Conservation (phyloP, 495 filamentous ascomycete genomes). For the Schizothecium vesticola region DNA sequence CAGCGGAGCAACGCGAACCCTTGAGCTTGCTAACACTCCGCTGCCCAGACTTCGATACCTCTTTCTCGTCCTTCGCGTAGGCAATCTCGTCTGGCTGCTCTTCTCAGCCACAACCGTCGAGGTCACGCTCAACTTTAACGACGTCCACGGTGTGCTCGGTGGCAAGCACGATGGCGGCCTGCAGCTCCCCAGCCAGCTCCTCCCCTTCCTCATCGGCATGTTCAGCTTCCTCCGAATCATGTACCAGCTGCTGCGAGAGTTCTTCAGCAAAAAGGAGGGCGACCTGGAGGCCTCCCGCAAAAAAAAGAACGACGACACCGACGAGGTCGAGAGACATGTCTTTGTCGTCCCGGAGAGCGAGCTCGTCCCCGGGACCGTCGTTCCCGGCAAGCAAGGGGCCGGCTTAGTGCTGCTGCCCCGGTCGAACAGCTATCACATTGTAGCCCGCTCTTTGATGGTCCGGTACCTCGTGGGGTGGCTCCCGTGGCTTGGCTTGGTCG, state of each 20-base stretch:
- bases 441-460: slow-evolving; percentile 11
- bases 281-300: neutral
- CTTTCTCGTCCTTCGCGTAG: slow-evolving; percentile 18
- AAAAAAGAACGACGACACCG: neutral
- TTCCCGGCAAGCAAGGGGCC: neutral
- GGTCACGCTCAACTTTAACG: slow-evolving; percentile 25
- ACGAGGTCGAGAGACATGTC: slow-evolving; percentile 4
- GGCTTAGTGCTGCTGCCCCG: neutral
- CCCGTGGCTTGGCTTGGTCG: slow-evolving; percentile 27
- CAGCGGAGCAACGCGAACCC: neutral
- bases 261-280: slow-evolving; percentile 1
- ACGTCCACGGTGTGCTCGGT: slow-evolving; percentile 18
- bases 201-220: slow-evolving; percentile 21
- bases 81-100: slow-evolving; percentile 25
- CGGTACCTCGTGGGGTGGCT: slow-evolving; percentile 20
- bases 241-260: slow-evolving; percentile 15
- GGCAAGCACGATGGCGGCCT: slow-evolving; percentile 13
- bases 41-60: slow-evolving; percentile 14
- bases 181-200: slow-evolving; percentile 19
- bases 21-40: slow-evolving; percentile 1
- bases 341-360: neutral
- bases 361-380: neutral
- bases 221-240: slow-evolving; percentile 22
- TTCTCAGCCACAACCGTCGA: slow-evolving; percentile 23
- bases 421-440: slow-evolving; percentile 13